Evolutionary conservation across 2,329 filamentous ascomycete genomes (phyloP).

Genomic region (Chaetomium strumarium): DNA sequence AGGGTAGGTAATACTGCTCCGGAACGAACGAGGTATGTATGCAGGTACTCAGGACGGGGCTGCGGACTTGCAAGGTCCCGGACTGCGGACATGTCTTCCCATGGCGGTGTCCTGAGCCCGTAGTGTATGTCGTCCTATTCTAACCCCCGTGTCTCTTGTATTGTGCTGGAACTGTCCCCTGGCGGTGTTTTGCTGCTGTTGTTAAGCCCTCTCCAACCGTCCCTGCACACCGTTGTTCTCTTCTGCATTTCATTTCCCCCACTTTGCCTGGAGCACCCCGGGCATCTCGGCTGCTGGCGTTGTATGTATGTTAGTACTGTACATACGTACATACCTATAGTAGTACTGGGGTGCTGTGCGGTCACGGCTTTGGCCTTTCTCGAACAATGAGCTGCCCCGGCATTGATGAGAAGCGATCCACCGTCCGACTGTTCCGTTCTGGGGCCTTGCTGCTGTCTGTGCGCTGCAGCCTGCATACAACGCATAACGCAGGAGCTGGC

Average conservation of each 20-base stretch:
- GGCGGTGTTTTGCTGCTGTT: background rate
- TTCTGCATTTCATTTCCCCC: too few relatives aligned
- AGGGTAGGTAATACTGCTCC: constrained; percentile 10
- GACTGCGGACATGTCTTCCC: background rate
- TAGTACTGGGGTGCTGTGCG: background rate
- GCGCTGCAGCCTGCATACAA: constrained; percentile 23
- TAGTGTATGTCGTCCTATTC: constrained; percentile 3
- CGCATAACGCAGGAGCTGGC: constrained; percentile 22
- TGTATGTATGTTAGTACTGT: too few relatives aligned
- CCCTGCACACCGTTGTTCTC: too few relatives aligned
- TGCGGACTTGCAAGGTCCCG: background rate
- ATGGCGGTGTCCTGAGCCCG: constrained; percentile 4
- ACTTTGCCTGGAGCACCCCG: too few relatives aligned
- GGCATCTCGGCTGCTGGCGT: constrained; percentile 5
- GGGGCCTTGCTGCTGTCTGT: constrained; percentile 20
- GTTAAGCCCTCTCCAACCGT: background rate
- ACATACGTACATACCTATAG: too few relatives aligned
- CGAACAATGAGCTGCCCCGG: constrained; percentile 22
- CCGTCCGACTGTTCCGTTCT: constrained; percentile 20
- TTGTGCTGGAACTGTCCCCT: background rate
- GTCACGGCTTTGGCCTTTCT: constrained; percentile 11
- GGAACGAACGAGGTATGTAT: constrained; percentile 6
- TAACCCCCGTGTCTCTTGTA: background rate
- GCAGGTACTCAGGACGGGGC: constrained; percentile 10
- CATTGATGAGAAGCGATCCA: constrained; percentile 23